These are phyloP conservation scores for Lumnitzera littorea DNA, from an alignment of 345 rosid species.

Conservation along the genomic window DNA sequence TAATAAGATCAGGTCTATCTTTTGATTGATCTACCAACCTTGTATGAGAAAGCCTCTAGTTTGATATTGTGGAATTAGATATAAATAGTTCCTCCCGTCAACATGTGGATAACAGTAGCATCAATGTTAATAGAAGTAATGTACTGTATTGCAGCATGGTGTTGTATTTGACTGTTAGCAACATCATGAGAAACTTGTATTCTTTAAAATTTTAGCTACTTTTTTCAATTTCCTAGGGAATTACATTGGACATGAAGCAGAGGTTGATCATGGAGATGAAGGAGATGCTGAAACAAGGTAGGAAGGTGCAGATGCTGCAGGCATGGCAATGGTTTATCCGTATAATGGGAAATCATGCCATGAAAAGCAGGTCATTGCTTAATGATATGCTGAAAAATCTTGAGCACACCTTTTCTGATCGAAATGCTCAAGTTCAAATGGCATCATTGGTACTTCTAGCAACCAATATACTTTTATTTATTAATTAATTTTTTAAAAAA, in stretches of 20 bases:
- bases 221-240: not conserved
- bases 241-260: slow-evolving; percentile 28
- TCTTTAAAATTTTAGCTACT: not conserved
- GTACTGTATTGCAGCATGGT: too few relatives aligned
- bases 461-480: not conserved
- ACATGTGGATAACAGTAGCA: too few relatives aligned
- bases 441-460: slow-evolving; percentile 42
- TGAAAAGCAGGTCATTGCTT: slow-evolving; percentile 29
- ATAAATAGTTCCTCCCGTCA: too few relatives aligned
- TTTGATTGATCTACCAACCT: too few relatives aligned
- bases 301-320: slow-evolving; percentile 41
- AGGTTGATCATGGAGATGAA: slow-evolving; percentile 33
- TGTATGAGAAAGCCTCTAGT: too few relatives aligned
- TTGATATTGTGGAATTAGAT: too few relatives aligned
- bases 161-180: slow-evolving; percentile 3
- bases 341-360: slow-evolving; percentile 31
- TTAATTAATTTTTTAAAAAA: too few relatives aligned
- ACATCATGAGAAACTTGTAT: not conserved
- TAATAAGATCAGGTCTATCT: too few relatives aligned
- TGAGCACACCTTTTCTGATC: slow-evolving; percentile 45
- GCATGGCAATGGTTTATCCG: slow-evolving; percentile 61
- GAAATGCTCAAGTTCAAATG: slow-evolving; percentile 43
- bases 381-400: slow-evolving; percentile 52
- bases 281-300: slow-evolving; percentile 33
- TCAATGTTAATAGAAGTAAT: too few relatives aligned